A percentile compares a stretch with the other conserved stretches of the same genome.
phyloP scores from a whole-genome alignment of 257 asterid genomes.

The Parsonsia alboflavescens region DNA sequence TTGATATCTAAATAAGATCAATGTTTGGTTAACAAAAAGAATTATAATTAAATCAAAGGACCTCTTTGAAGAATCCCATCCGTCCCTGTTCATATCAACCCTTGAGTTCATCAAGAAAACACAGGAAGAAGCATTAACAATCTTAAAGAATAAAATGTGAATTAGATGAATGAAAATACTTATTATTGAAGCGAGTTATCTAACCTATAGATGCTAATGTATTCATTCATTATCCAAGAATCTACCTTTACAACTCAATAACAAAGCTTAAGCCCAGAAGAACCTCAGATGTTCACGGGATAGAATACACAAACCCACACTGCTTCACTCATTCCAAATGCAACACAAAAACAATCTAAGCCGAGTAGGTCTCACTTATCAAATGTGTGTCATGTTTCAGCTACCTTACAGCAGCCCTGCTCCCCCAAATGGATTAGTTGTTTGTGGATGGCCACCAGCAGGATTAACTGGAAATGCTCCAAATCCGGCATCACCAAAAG shows the following conservation, averaged over 20 bases:
- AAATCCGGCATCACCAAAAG: slow-evolving; percentile 68
- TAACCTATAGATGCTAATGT: slow-evolving; percentile 15
- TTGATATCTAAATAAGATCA: no score
- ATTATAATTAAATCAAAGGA: not conserved
- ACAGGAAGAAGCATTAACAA: not conserved
- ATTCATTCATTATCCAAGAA: slow-evolving; percentile 11
- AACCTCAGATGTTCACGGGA: not conserved
- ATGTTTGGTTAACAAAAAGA: no score
- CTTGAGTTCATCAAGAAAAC: not conserved
- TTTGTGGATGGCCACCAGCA: slow-evolving; percentile 45
- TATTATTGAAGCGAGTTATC: not conserved
- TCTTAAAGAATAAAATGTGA: not conserved
- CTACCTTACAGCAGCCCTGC: slow-evolving; percentile 46
- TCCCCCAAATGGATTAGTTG: slow-evolving; percentile 74
- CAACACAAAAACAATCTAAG: slow-evolving; percentile 40
- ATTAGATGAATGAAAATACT: not conserved
- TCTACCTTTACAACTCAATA: slow-evolving; percentile 40
- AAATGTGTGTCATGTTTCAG: slow-evolving; percentile 15
- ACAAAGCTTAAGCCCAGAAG: slow-evolving; percentile 7
- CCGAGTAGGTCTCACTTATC: slow-evolving; percentile 29
- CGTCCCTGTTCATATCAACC: not conserved
- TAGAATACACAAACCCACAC: slow-evolving; percentile 21
- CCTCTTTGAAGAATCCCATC: not conserved
- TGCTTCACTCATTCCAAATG: slow-evolving; percentile 28
- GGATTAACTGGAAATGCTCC: slow-evolving; percentile 51